Evolutionary conservation across 768 basidiomycete genomes (phyloP), one percentile per base, ranked within the genome.

Genomic region (Naganishia friedmannii): DNA sequence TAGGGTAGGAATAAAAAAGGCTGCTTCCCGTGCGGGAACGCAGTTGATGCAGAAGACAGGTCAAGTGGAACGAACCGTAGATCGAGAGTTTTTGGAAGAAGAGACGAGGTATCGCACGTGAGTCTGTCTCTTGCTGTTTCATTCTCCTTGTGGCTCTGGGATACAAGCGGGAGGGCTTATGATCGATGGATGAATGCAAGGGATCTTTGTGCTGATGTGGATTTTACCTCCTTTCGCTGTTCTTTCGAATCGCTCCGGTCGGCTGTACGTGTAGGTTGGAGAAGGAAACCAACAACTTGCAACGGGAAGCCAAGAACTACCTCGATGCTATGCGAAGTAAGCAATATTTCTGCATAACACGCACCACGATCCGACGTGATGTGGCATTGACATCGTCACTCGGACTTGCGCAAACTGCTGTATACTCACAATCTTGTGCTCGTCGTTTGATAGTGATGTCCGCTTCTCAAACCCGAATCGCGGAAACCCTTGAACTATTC

Each of bases 21-120:
- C 91, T 4, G 85, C 95, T 63, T 93, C 91, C 82, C 86, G 94
- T 73, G 90, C 91, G 31, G 92, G 92, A 65, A 97, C 94, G 17
- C 93, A 91, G 74, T 88, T 98, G 76, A 86, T 95, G 80, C 94
- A 97, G 85, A 97, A 97, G 87, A 95, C 94, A 0, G 95, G 95
- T 68, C 94, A 97, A 82, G 92, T 98, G 70, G 95, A 98, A 79
- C 86, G 93, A 32, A 98, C 95, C 0, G 87, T 96, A 29, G 95
- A 98, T 82, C 84, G 91, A 60, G 93, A 98, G 77, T 98, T 96
- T 77, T 85, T 89, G 17, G 89, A 93, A 69, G 94, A 96, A 81
- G 92, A 96, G 80, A 87, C 88, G 57, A 91, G 93, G 79, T 97
- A 88, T 84, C 87, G 88, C 83, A 86, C 86, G 94, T 96, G 80